Conservation (phyloP, 2,329 filamentous ascomycete genomes). For the Aspergillus tamarii region DNA sequence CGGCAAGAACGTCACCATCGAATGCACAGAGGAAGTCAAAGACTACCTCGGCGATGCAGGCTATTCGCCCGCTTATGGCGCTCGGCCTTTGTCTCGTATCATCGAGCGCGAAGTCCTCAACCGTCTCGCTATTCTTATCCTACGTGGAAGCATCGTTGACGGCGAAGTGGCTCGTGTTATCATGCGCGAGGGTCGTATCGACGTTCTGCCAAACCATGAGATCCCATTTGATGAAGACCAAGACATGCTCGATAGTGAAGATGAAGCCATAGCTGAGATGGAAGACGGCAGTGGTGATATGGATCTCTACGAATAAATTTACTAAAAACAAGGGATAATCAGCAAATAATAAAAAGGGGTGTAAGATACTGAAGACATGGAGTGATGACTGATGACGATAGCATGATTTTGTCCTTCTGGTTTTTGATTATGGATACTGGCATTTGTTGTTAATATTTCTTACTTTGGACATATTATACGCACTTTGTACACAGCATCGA, state of each 20-base stretch:
- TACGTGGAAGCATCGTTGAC: slow-evolving; percentile 81
- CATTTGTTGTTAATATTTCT: background rate
- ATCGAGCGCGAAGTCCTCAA: slow-evolving; percentile 99
- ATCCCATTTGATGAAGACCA: slow-evolving; percentile 64
- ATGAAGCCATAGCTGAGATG: slow-evolving; percentile 74
- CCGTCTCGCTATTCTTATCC: slow-evolving; percentile 84
- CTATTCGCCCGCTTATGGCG: slow-evolving; percentile 94
- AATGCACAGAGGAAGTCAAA: slow-evolving; percentile 82
- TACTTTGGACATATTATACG: background rate
- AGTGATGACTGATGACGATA: slow-evolving; percentile 6
- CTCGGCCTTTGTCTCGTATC: slow-evolving; percentile 80
- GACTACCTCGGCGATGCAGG: slow-evolving; percentile 90
- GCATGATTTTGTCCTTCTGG: slow-evolving; percentile 4
- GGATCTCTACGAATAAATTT: slow-evolving; percentile 61
- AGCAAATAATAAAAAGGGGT: background rate
- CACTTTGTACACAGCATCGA: background rate
- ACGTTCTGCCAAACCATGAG: slow-evolving; percentile 82
- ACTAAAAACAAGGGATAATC: background rate
- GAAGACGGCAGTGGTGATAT: slow-evolving; percentile 60
- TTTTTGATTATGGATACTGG: background rate
- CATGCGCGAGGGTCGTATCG: slow-evolving; percentile 76
- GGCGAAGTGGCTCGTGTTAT: slow-evolving; percentile 82
- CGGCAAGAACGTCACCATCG: slow-evolving; percentile 80
- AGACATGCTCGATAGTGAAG: slow-evolving; percentile 75
- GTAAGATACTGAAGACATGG: background rate